Base-by-base conservation (phyloP, 2,329 filamentous ascomycete genomes). In the Huntiella bhutanensis region DNA sequence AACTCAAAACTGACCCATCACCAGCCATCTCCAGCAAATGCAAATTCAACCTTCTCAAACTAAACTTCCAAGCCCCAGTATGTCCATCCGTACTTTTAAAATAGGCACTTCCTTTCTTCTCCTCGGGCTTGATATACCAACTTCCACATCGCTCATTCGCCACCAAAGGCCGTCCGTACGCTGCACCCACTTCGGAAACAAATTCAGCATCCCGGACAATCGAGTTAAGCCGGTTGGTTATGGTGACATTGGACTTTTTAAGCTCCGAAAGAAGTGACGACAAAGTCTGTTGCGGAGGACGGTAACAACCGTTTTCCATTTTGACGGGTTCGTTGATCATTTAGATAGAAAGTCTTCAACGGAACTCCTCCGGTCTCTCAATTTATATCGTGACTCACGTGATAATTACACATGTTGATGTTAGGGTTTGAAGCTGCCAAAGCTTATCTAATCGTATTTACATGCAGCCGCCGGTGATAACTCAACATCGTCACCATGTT, bases 81-180 rank as follows among this genome's bases (percentile, higher is more conserved):
- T 98, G 91, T 1, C 91, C 91, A 63, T 98, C 91, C 2, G 91
- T 98, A 62, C 84, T 93, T 68, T 98, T 98, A 64, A 96, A 98
- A 62, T 96, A 98, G 32, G 81, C 83, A 53, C 82, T 86, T 32
- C 74, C 82, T 1, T 58, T 63, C 61, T 88, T 91, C 19, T 56
- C 56, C 5, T 60, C 60, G 0, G 79, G 79, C 33, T 67, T 63
- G 19, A 96, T 81, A 59, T 96, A 96, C 91, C 91, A 98, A 61
- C 83, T 88, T 1, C 91, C 91, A 59, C 91, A 96, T 50, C 91
- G 74, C 65, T 96, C 87, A 58, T 98, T 98, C 28, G 88, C 86
- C 11, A 96, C 68, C 1, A 96, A 66, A 0, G 86, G 85, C 1
- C 88, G 65, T 16, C 49, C 54, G 48, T 68, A 75, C 0, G 69